A percentile compares a stretch with the other conserved stretches of the same genome.
These are phyloP conservation scores for Rachicladosporium sp. DNA, from an alignment of 2,329 filamentous ascomycete species.

Conservation along the genomic window DNA sequence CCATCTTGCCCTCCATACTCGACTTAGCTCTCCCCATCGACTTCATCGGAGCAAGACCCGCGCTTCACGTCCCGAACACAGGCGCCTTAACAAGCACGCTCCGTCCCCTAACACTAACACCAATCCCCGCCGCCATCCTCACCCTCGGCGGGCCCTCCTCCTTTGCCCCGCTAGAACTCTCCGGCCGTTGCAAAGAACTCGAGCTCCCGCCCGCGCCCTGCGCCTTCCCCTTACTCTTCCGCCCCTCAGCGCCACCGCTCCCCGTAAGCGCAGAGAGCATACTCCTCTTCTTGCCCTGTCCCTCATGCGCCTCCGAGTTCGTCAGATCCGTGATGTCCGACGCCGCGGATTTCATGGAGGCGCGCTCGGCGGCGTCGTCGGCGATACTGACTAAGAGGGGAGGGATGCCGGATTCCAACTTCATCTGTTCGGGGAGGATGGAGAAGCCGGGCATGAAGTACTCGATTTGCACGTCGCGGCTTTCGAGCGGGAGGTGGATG, in stretches of 20 bases:
- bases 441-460: conserved; percentile 69
- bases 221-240: conserved; percentile 14
- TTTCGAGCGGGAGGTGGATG: conserved; percentile 77
- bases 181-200: conserved; percentile 27
- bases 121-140: conserved; percentile 35
- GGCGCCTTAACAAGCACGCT: conserved; percentile 38
- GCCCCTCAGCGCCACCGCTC: conserved; percentile 27
- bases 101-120: conserved; percentile 37
- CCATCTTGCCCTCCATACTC: too few relatives aligned
- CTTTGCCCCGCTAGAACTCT: conserved; percentile 27
- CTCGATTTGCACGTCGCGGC: conserved; percentile 74
- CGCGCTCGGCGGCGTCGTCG: conserved; percentile 30
- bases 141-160: conserved; percentile 32
- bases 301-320: conserved; percentile 8
- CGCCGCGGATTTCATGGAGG: conserved; percentile 24
- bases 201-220: conserved; percentile 22
- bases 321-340: conserved; percentile 23
- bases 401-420: conserved; percentile 53
- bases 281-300: conserved; percentile 19
- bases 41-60: too few relatives aligned
- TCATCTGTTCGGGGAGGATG: conserved; percentile 67
- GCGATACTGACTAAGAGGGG: conserved; percentile 31
- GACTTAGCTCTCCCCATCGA: too few relatives aligned
- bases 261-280: conserved; percentile 34
- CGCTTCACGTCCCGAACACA: conserved; percentile 24